These are phyloP conservation scores for Ophiostoma fasciatum DNA, from an alignment of 2,329 filamentous ascomycete genomes.

Conservation along the genomic window DNA sequence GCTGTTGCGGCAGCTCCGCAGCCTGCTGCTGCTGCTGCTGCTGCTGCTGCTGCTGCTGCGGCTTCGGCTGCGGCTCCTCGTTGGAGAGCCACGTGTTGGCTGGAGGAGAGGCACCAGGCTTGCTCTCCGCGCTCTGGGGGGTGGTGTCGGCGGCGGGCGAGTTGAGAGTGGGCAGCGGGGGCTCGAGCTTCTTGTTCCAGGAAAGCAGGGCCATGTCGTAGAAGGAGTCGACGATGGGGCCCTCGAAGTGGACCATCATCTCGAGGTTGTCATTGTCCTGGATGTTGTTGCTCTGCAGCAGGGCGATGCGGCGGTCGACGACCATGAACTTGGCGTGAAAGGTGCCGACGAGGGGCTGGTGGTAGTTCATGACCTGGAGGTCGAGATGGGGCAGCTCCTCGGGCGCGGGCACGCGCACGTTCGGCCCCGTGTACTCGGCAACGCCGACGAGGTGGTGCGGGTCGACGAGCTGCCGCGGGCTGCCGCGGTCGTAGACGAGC, in stretches of 20 bases:
- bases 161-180: constrained; percentile 40
- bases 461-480: constrained; percentile 47
- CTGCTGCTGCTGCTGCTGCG: too few relatives aligned
- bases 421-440: constrained; percentile 40
- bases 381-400: constrained; percentile 58
- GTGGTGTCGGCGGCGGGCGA: constrained; percentile 31
- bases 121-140: too few relatives aligned
- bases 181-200: constrained; percentile 50
- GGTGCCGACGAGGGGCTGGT: constrained; percentile 54
- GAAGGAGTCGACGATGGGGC: constrained; percentile 59
- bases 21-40: too few relatives aligned
- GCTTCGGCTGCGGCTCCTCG: too few relatives aligned
- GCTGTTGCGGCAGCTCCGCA: too few relatives aligned
- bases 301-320: constrained; percentile 54
- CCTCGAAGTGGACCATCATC: constrained; percentile 66
- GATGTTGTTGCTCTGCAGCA: constrained; percentile 68
- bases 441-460: constrained; percentile 46
- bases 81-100: neutral
- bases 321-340: constrained; percentile 69
- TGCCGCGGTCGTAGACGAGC: constrained; percentile 60
- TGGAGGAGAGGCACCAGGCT: too few relatives aligned
- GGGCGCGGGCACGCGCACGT: constrained; percentile 44
- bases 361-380: constrained; percentile 58
- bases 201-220: constrained; percentile 62
- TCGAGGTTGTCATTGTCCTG: constrained; percentile 67